Percentiles rank a stretch among this genome's conserved stretches.
phyloP scores from a whole-genome alignment of 2,329 filamentous ascomycete genomes.

The Trichoderma aggressivum region DNA sequence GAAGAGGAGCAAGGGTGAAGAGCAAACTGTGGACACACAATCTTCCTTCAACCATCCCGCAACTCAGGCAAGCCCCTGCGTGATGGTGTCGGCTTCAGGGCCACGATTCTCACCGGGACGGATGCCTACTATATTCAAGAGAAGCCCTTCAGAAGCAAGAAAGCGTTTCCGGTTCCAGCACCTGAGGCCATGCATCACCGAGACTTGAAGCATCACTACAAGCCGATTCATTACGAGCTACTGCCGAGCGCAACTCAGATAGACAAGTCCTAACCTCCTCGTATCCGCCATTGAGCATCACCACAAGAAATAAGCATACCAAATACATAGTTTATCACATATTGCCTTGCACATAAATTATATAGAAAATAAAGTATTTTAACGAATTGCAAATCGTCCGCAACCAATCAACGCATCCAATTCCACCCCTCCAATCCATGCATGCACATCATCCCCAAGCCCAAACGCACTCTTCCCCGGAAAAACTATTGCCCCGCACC shows the following conservation, averaged over 20 bases:
- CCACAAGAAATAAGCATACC: background rate
- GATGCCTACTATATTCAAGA: background rate
- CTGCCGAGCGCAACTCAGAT: background rate
- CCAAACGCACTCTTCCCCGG: background rate
- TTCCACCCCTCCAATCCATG: slow-evolving; percentile 18
- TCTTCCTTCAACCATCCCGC: background rate
- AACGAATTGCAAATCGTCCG: background rate
- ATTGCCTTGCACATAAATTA: background rate
- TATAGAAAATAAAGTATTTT: background rate
- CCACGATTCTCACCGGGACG: background rate
- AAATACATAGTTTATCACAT: background rate
- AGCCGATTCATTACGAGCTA: background rate
- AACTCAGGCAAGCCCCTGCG: background rate
- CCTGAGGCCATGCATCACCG: background rate
- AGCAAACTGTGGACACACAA: too few relatives aligned
- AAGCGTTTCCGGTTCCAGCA: background rate
- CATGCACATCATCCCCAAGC: slow-evolving; percentile 13
- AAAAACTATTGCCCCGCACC: background rate
- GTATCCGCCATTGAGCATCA: background rate
- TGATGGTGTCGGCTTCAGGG: background rate
- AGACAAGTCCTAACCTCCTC: background rate
- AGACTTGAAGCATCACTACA: background rate
- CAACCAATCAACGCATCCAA: background rate
- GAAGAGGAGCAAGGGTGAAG: background rate
- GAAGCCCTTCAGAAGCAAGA: background rate